These are phyloP conservation scores for Hibiscus syriacus DNA, from an alignment of 345 rosid species.

Conservation along the genomic window DNA sequence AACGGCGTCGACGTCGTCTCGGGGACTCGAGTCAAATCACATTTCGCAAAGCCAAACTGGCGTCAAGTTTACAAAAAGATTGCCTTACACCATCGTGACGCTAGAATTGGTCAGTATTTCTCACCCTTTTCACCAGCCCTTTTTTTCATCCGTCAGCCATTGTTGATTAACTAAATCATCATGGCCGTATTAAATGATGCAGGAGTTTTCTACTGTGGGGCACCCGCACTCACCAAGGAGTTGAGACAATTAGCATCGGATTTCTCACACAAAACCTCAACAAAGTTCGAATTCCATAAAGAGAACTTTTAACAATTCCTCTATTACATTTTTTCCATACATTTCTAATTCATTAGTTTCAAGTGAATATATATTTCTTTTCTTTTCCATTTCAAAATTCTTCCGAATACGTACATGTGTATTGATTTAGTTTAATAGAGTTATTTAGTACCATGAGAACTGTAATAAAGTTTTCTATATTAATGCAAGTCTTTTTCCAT, in stretches of 20 bases:
- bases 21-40: conserved; percentile 77
- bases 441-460: background rate
- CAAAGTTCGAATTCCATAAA: conserved; percentile 89
- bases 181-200: conserved; percentile 12
- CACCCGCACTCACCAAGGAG: conserved; percentile 60
- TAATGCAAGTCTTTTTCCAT: too few relatives aligned
- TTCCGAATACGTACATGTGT: background rate
- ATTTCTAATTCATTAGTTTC: background rate
- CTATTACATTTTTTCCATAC: background rate
- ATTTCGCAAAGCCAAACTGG: conserved; percentile 88
- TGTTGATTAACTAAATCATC: background rate
- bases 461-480: background rate
- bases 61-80: conserved; percentile 75
- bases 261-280: conserved; percentile 76
- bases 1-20: conserved; percentile 85
- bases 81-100: conserved; percentile 47
- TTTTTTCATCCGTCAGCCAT: background rate
- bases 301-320: conserved; percentile 53
- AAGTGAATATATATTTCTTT: conserved; percentile 5
- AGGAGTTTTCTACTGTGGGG: conserved; percentile 95
- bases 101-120: conserved; percentile 52
- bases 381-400: background rate
- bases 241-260: conserved; percentile 55
- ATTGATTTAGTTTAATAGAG: background rate
- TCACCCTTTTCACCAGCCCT: conserved; percentile 4